phyloP scores from a whole-genome alignment of 768 basidiomycete species.

The Lactarius psammicola region DNA sequence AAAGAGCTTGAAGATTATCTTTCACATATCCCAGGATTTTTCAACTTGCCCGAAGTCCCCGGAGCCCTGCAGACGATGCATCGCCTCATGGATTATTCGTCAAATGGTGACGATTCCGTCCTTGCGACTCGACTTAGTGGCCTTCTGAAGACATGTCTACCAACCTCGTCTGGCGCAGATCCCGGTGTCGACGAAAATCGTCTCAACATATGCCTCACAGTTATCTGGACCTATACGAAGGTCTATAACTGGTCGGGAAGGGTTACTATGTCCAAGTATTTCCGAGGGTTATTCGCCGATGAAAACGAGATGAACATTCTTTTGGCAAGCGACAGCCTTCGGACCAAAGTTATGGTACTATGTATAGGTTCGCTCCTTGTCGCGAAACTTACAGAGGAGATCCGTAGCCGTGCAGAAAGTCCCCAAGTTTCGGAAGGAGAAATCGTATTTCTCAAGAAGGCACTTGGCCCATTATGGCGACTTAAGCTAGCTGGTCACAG shows the following conservation, averaged over 20 bases:
- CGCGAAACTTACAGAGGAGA: background rate
- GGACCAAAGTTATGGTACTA: background rate
- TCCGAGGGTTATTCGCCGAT: background rate
- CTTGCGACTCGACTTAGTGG: constrained; percentile 1
- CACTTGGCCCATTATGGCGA: constrained; percentile 3
- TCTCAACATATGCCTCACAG: constrained; percentile 1
- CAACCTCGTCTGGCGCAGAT: background rate
- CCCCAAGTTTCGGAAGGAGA: constrained; percentile 1
- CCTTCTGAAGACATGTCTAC: constrained; percentile 2
- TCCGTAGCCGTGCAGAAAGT: background rate
- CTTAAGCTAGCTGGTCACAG: background rate
- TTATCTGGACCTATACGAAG: constrained; percentile 2
- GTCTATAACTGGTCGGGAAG: background rate
- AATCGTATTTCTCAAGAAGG: constrained; percentile 2
- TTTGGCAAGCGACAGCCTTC: background rate
- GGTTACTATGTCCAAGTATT: background rate
- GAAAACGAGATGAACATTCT: background rate
- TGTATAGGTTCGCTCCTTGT: constrained; percentile 7
- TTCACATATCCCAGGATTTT: constrained; percentile 4
- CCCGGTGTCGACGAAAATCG: background rate
- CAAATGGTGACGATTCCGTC: constrained; percentile 1
- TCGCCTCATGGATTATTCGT: background rate
- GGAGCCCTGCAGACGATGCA: background rate
- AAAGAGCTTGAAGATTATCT: constrained; percentile 2
- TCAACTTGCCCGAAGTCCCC: constrained; percentile 5